Evolutionary conservation across 2,329 filamentous ascomycete genomes (phyloP), one percentile per base, ranked within the genome.

Genomic region (Tetracladium maxilliforme): DNA sequence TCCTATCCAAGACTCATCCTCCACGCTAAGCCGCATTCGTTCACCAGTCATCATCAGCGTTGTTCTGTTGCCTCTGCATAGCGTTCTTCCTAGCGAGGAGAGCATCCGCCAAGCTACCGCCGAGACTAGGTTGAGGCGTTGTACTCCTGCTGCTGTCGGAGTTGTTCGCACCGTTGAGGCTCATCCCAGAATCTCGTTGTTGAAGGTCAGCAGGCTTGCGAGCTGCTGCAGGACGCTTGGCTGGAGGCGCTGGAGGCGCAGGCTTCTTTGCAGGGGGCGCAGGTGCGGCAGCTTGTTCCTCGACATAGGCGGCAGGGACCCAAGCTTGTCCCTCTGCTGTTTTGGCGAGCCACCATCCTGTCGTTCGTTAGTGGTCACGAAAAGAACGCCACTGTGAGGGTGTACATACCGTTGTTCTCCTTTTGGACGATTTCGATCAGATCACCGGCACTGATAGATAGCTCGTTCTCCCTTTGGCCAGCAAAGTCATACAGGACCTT

Each of bases 271-370:
- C 61, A 10, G 51, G 58, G 4, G 73, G 64, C 14, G 70, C 67
- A 7, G 73, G 64, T 6, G 62, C 57, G 9, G 68, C 56, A 14
- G 64, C 65, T 45, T 79, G 67, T 52, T 94, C 86, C 52, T 95
- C 79, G 7, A 98, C 76, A 43, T 98, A 98, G 12, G 87, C 83
- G 12, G 86, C 80, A 1, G 90, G 90, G 4, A 90, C 72, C 90
- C 90, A 98, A 25, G 84, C 90, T 51, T 90, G 82, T n/a, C 70
- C 69, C 5, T 39, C 38, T 6, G 37, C 53, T 33, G 76, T 80
- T 58, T 83, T 87, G 34, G 77, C 90, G 23, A 95, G 63, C 87
- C 87, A 95, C 90, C 90, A 98, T 26, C 90, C 87, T 93, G 38
- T 19, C 21, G 28, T 16, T 21, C 27, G 36, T 63, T 47, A 61